Percentiles rank a stretch among this genome's conserved stretches.
phyloP scores from a whole-genome alignment of 306 rosid species.

The Hippophae rhamnoides region DNA sequence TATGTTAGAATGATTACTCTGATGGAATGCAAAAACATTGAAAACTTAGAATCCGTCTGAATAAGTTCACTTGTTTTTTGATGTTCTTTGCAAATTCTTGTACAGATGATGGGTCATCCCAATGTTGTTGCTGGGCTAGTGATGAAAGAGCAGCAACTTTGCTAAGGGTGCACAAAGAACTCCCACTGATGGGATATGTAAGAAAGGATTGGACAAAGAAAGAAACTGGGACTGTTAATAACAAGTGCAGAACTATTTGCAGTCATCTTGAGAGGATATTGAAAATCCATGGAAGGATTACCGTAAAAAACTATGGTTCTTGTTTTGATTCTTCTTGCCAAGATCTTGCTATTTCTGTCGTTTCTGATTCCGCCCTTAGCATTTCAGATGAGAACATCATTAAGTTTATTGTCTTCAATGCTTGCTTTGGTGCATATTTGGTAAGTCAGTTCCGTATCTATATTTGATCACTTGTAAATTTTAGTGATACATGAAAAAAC shows the following conservation, averaged over 20 bases:
- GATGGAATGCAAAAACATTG: not conserved
- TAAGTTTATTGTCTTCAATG: conserved; percentile 45
- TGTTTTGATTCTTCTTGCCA: conserved; percentile 46
- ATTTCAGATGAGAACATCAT: conserved; percentile 53
- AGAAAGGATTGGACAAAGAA: conserved; percentile 18
- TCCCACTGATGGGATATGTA: conserved; percentile 24
- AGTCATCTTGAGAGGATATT: conserved; percentile 49
- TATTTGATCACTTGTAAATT: not conserved
- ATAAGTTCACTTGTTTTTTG: too few species aligned
- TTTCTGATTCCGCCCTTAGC: conserved; percentile 41
- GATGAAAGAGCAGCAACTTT: conserved; percentile 72
- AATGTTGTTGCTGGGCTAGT: conserved; percentile 76
- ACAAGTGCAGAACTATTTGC: conserved; percentile 15
- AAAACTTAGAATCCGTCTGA: not conserved
- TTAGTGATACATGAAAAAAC: too few species aligned
- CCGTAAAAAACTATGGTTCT: conserved; percentile 55
- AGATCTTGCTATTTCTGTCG: conserved; percentile 43
- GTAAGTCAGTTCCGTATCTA: conserved; percentile 37
- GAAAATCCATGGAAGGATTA: conserved; percentile 40
- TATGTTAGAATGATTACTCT: not conserved
- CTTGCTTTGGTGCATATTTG: conserved; percentile 55
- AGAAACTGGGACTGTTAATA: conserved; percentile 6
- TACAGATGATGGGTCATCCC: conserved; percentile 83
- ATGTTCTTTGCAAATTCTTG: not conserved
- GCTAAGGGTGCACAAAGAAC: conserved; percentile 54